Evolutionary conservation across 106 monocot species (phyloP).

Genomic region (Dendrobium huoshanense): DNA sequence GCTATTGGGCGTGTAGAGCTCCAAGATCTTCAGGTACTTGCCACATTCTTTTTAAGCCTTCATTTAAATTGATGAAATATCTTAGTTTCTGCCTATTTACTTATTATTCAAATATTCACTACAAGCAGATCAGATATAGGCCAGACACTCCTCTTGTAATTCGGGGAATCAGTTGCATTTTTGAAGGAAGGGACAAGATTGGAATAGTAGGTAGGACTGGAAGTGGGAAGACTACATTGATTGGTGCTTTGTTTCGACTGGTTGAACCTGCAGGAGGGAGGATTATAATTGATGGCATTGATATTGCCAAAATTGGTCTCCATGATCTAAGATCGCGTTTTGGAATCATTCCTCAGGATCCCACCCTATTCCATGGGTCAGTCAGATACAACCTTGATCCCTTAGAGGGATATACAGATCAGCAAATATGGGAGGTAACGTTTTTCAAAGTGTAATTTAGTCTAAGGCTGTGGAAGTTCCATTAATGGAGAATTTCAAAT

Average conservation of each 20-base stretch:
- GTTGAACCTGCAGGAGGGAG: slow-evolving; percentile 84
- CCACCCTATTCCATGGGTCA: slow-evolving; percentile 81
- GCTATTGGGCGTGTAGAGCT: slow-evolving; percentile 63
- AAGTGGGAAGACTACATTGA: slow-evolving; percentile 91
- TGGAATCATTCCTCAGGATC: slow-evolving; percentile 95
- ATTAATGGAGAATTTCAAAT: background rate
- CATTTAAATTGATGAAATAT: background rate
- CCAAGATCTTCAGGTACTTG: slow-evolving; percentile 64
- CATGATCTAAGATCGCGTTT: slow-evolving; percentile 87
- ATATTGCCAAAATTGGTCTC: slow-evolving; percentile 73
- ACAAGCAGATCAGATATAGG: slow-evolving; percentile 67
- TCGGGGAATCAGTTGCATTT: slow-evolving; percentile 64
- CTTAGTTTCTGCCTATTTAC: background rate
- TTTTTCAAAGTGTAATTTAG: background rate
- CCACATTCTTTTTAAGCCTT: background rate
- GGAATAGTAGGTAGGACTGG: slow-evolving; percentile 94
- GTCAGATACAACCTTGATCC: slow-evolving; percentile 95
- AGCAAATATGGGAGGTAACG: slow-evolving; percentile 88
- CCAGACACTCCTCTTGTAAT: slow-evolving; percentile 72
- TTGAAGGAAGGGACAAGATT: slow-evolving; percentile 89
- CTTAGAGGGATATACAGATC: slow-evolving; percentile 49
- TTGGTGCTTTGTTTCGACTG: slow-evolving; percentile 78
- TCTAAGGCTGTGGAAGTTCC: background rate
- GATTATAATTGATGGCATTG: slow-evolving; percentile 64
- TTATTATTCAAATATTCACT: background rate